A percentile compares a stretch with the other conserved stretches of the same genome.
These are phyloP conservation scores for Blastobotrys terrestris DNA, from an alignment of 805 yeast genomes.

Conservation along the genomic window DNA sequence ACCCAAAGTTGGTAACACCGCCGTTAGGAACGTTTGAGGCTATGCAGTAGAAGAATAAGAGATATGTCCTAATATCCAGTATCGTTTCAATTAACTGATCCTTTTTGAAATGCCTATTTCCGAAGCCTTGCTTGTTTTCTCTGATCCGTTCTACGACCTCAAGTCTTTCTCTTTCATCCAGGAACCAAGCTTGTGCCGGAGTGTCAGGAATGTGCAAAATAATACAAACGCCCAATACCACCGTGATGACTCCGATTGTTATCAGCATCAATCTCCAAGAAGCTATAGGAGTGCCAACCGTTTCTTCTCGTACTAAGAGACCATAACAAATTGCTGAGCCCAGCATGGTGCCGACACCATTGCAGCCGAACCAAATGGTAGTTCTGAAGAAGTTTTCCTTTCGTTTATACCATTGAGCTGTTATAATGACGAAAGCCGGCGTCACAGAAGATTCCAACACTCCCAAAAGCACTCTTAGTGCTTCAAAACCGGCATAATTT, in stretches of 20 bases:
- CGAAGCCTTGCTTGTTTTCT: conserved; percentile 50
- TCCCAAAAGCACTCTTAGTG: conserved; percentile 47
- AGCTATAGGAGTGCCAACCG: conserved; percentile 29
- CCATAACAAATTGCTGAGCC: conserved; percentile 49
- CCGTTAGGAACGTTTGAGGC: conserved; percentile 45
- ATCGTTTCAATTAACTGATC: conserved; percentile 48
- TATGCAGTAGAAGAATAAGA: conserved; percentile 37
- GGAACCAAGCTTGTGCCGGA: conserved; percentile 44
- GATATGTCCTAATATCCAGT: conserved; percentile 44
- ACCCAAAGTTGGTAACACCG: conserved; percentile 44
- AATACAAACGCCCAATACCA: conserved; percentile 30
- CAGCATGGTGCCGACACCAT: conserved; percentile 40
- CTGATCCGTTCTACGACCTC: conserved; percentile 48
- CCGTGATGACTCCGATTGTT: conserved; percentile 50
- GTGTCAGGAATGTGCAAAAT: conserved; percentile 41
- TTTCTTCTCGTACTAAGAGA: conserved; percentile 17
- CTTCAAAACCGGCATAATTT: conserved; percentile 40
- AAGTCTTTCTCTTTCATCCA: conserved; percentile 41
- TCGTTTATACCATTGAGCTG: conserved; percentile 51
- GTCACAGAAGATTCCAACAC: conserved; percentile 48
- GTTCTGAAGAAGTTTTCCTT: conserved; percentile 41
- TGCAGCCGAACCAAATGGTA: conserved; percentile 38
- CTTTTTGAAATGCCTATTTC: conserved; percentile 47
- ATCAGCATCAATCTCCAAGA: conserved; percentile 53
- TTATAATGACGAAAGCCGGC: conserved; percentile 53